Evolutionary conservation across 148 eudicot genomes (phyloP).

Genomic region (Vaccinium corymbosum): DNA sequence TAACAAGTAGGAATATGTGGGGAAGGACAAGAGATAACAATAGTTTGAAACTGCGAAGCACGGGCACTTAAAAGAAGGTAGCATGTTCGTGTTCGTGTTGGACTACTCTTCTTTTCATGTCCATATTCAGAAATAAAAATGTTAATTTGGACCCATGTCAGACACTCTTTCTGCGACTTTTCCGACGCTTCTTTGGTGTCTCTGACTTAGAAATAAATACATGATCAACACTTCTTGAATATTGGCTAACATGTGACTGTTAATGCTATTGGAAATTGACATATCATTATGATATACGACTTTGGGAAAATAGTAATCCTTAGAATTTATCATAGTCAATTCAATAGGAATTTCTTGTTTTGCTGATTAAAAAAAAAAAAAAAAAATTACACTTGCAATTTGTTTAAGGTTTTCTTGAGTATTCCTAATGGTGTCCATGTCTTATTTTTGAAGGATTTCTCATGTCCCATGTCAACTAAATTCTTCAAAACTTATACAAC

Average conservation of each 20-base stretch:
- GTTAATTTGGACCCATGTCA: not conserved
- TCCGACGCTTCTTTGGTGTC: not conserved
- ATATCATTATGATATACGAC: too few species aligned
- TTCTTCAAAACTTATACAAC: not conserved
- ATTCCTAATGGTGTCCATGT: not conserved
- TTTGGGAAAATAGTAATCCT: too few species aligned
- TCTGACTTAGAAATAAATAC: not conserved
- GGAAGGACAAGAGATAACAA: not conserved
- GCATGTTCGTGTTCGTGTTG: not conserved
- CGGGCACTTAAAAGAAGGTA: not conserved
- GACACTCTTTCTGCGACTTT: not conserved
- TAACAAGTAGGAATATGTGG: not conserved
- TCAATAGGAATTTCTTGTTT: too few species aligned
- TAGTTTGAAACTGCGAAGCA: not conserved
- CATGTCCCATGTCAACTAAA: not conserved
- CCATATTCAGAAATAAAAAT: not conserved
- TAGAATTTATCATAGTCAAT: too few species aligned
- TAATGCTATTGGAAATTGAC: too few species aligned
- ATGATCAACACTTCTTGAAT: not conserved
- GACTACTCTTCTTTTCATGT: not conserved
- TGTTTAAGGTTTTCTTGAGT: not conserved
- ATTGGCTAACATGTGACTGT: not conserved
- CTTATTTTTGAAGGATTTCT: not conserved
- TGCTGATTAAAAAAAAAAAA: too few species aligned
- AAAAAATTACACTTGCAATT: too few species aligned